Conservation (phyloP, 805 yeast species). For the Candida nemodendra region DNA sequence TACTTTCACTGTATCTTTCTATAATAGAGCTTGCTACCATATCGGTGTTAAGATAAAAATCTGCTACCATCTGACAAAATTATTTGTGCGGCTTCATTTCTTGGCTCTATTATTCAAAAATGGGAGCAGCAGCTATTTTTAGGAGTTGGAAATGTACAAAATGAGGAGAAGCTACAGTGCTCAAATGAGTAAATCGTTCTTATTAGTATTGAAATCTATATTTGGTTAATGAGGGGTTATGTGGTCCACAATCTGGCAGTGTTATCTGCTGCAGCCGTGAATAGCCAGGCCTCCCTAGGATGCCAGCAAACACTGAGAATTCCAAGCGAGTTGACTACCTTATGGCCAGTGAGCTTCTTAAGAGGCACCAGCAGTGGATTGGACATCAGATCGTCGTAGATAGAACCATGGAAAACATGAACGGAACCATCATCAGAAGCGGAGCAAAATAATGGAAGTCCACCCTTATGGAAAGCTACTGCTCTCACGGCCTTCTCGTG, state of each 20-base stretch:
- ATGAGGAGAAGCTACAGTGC: background rate
- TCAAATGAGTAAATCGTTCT: background rate
- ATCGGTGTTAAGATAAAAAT: too few relatives aligned
- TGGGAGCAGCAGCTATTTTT: background rate
- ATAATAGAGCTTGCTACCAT: too few relatives aligned
- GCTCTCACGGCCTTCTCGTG: slow-evolving; percentile 93
- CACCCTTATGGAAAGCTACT: slow-evolving; percentile 80
- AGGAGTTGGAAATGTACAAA: background rate
- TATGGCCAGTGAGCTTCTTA: slow-evolving; percentile 91
- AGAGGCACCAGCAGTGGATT: slow-evolving; percentile 95
- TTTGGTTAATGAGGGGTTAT: slow-evolving; percentile 24
- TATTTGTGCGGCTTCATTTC: background rate
- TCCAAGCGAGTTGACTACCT: slow-evolving; percentile 75
- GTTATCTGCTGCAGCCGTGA: slow-evolving; percentile 96
- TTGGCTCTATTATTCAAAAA: background rate
- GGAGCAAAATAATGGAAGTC: slow-evolving; percentile 86
- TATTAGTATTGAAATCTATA: background rate
- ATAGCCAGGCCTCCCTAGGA: slow-evolving; percentile 97
- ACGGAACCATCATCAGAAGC: slow-evolving; percentile 93
- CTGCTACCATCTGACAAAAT: background rate
- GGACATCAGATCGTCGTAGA: slow-evolving; percentile 91
- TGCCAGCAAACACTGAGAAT: slow-evolving; percentile 91
- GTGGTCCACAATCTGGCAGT: slow-evolving; percentile 97
- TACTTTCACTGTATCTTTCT: too few relatives aligned
- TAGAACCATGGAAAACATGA: slow-evolving; percentile 95